These are phyloP conservation scores for Agaricus blazei DNA, from an alignment of 768 basidiomycete genomes.

Conservation along the genomic window DNA sequence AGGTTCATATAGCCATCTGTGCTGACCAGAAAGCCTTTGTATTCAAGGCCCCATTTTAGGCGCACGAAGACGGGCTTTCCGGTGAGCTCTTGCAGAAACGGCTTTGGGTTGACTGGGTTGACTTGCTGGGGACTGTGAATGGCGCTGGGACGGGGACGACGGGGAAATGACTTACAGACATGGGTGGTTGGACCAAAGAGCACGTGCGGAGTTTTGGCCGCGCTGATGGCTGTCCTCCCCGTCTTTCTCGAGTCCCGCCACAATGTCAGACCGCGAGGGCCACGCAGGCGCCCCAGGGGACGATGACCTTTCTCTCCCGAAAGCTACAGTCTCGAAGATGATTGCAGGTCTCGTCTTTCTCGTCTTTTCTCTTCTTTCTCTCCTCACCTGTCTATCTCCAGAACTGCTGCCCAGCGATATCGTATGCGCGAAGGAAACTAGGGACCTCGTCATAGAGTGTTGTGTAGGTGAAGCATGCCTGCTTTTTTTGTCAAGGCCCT, in stretches of 20 bases:
- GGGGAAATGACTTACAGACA: constrained; percentile 42
- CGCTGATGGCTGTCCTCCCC: neutral
- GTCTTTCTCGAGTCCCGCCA: constrained; percentile 10
- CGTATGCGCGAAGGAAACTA: constrained; percentile 90
- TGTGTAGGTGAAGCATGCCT: constrained; percentile 82
- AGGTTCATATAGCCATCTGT: constrained; percentile 99
- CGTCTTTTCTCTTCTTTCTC: constrained; percentile 1
- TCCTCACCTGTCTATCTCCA: constrained; percentile 26
- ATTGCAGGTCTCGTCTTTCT: constrained; percentile 61
- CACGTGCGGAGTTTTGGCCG: constrained; percentile 34
- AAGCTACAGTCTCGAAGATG: constrained; percentile 97
- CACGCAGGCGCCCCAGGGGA: constrained; percentile 66
- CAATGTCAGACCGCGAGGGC: constrained; percentile 91
- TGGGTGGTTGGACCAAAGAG: constrained; percentile 42
- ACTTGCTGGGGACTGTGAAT: constrained; percentile 39
- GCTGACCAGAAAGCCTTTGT: constrained; percentile 98
- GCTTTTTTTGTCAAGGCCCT: neutral
- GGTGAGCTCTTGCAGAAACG: constrained; percentile 96
- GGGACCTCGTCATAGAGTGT: constrained; percentile 95
- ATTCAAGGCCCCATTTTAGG: constrained; percentile 98
- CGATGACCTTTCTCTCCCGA: constrained; percentile 92
- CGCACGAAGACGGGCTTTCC: constrained; percentile 94
- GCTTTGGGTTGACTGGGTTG: constrained; percentile 96
- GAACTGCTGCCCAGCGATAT: constrained; percentile 88
- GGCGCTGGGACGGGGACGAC: neutral